Base-by-base conservation (phyloP, 2,329 filamentous ascomycete species). In the Clarireedia homoeocarpa region DNA sequence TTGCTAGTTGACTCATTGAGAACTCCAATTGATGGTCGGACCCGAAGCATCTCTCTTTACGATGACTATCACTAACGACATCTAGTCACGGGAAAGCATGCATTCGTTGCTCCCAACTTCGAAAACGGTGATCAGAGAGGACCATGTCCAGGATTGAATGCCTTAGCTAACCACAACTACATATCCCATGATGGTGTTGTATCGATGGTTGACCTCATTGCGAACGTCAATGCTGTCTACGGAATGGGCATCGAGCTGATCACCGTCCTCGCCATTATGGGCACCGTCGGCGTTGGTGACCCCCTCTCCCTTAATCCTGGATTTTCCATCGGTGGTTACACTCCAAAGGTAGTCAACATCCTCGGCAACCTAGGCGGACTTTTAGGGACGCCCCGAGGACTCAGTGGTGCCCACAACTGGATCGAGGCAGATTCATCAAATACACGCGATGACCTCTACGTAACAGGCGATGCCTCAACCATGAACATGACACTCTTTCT, bases 341-440 rank as follows among this genome's bases (percentile, higher is more conserved):
- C 26, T 1, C 24, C 46, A 6, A 48, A 50, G 14, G 17, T 17
- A 15, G 17, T 36, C 40, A 45, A 50, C 5, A 7, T 56, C 12
- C 63, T 72, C n/a, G 69, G 26, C 4, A 57, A 56, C 63, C 65
- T 46, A 5, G 20, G 51, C 0, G 49, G 42, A 17, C 7, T 58
- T 17, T 6, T 72, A 51, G 52, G 74, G 2, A 70, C 70, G 2
- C 75, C 76, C 0, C 71, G 71, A 15, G 76, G 76, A 2, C 70
- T 81, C 3, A 66, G 67, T 15, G 74, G 75, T 24, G 73, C 74
- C 3, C 78, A 81, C 64, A 78, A 79, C 63, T 72, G 74, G 54
- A 75, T 79, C 62, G 78, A 81, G 68, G 70, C 73, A 2, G 78
- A 81, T 64, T 74, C 74, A 0, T 79, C 76, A 47, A 70, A 72